Percentiles rank a stretch among this genome's conserved stretches.
Conservation (phyloP, 441 rosid species). For the Hura crepitans region DNA sequence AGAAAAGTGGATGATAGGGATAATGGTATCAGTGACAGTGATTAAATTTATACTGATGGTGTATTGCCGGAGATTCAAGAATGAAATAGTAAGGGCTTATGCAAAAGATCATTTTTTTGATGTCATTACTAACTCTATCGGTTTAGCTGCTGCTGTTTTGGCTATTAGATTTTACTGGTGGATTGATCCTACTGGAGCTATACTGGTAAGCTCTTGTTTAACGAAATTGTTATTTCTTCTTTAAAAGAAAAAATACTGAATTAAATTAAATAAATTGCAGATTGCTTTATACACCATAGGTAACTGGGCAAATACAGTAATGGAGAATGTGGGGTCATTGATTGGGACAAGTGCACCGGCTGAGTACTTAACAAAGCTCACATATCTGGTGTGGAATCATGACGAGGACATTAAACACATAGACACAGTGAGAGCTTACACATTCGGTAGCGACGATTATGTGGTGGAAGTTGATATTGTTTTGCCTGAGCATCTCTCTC, state of each 20-base stretch:
- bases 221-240: background rate
- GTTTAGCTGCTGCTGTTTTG: constrained; percentile 50
- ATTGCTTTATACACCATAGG: constrained; percentile 60
- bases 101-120: constrained; percentile 74
- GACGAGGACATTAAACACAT: constrained; percentile 62
- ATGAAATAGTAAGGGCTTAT: constrained; percentile 58
- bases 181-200: constrained; percentile 71
- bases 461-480: constrained; percentile 68
- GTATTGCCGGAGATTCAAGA: constrained; percentile 56
- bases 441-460: constrained; percentile 56
- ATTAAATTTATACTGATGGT: constrained; percentile 49
- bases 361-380: constrained; percentile 55
- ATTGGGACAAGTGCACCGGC: constrained; percentile 68
- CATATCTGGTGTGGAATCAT: constrained; percentile 51
- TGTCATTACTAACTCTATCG: constrained; percentile 63
- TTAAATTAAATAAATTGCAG: constrained; percentile 33
- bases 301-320: constrained; percentile 58
- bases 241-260: no score
- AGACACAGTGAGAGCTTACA: constrained; percentile 63
- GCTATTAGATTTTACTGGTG: constrained; percentile 65
- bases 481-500: constrained; percentile 52
- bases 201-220: constrained; percentile 33
- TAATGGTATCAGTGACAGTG: constrained; percentile 52
- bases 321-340: constrained; percentile 62
- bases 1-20: constrained; percentile 73